Conservation (phyloP, 495 filamentous ascomycete genomes). For the Aspergillus cristatus region DNA sequence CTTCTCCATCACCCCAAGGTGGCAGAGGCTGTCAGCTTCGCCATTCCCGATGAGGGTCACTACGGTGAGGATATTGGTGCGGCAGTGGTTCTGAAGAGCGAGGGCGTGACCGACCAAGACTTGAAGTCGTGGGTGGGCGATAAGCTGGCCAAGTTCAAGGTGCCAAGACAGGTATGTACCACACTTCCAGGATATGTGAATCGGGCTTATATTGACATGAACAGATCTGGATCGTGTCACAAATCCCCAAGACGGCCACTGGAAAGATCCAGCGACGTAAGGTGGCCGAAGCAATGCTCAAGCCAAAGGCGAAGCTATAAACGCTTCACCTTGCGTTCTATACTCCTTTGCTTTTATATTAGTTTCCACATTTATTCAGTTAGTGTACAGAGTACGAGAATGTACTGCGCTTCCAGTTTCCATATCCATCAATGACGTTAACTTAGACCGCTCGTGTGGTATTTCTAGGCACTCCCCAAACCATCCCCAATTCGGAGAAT, state of each 20-base stretch:
- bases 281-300: constrained; percentile 71
- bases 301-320: constrained; percentile 35
- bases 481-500: neutral
- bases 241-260: constrained; percentile 86
- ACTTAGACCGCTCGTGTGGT: too few species aligned
- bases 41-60: constrained; percentile 39
- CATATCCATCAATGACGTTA: too few species aligned
- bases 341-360: too few species aligned
- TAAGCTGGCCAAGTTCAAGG: constrained; percentile 69
- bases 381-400: too few species aligned
- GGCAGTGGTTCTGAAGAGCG: constrained; percentile 64
- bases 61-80: constrained; percentile 78
- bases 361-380: too few species aligned
- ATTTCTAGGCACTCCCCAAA: too few species aligned
- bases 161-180: constrained; percentile 63
- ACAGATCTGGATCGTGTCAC: constrained; percentile 65
- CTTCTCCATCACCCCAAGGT: constrained; percentile 59
- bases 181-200: neutral
- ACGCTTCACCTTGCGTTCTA: too few species aligned
- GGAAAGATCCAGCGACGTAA: constrained; percentile 77
- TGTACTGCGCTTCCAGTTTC: too few species aligned
- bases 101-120: constrained; percentile 41
- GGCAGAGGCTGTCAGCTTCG: constrained; percentile 71
- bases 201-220: neutral
- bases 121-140: constrained; percentile 57